phyloP scores from a whole-genome alignment of 352 stramenopile species.

The Thalassiosira pacifica region DNA sequence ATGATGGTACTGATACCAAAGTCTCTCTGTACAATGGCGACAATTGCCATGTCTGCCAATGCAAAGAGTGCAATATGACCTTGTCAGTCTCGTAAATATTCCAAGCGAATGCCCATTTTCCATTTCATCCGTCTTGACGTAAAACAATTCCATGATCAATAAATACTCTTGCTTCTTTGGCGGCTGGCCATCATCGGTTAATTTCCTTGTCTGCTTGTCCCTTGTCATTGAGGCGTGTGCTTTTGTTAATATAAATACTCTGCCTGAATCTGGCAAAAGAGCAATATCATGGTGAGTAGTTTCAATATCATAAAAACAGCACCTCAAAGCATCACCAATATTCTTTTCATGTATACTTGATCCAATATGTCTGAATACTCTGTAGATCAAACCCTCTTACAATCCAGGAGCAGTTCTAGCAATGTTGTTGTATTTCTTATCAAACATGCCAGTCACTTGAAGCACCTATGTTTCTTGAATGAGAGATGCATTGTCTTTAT shows the following conservation, averaged over 20 bases:
- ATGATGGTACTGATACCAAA: constrained; percentile 21
- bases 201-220: constrained; percentile 22
- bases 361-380: no score
- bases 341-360: no score
- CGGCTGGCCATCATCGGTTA: not conserved
- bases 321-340: constrained; percentile 29
- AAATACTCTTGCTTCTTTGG: constrained; percentile 23
- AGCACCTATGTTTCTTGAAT: no score
- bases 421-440: no score
- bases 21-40: constrained; percentile 10
- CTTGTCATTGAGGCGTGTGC: constrained; percentile 28
- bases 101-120: not conserved
- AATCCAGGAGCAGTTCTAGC: no score
- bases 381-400: no score
- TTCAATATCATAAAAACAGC: constrained; percentile 2
- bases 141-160: constrained; percentile 14
- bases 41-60: not conserved
- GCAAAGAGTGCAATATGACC: constrained; percentile 2
- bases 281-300: constrained; percentile 13
- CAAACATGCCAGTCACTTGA: no score
- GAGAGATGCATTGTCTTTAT: no score
- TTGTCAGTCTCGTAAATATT: not conserved
- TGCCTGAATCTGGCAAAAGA: constrained; percentile 7
- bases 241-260: constrained; percentile 26
- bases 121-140: constrained; percentile 4